phyloP scores from a whole-genome alignment of 306 rosid genomes.

The Quercus dentata region DNA sequence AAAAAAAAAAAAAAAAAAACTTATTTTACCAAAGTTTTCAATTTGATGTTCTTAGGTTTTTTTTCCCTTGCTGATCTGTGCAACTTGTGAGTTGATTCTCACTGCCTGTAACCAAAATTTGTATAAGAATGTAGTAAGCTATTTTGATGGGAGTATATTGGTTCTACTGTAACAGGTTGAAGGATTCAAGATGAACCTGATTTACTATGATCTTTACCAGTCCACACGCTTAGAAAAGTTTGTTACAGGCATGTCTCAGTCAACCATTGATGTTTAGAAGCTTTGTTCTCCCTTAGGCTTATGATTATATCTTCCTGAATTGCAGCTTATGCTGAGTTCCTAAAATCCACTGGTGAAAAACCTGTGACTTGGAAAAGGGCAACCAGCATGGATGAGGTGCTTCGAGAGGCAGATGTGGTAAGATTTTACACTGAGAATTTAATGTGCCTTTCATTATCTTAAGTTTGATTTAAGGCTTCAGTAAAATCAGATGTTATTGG shows the following conservation, averaged over 20 bases:
- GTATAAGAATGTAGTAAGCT: not conserved
- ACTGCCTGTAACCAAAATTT: not conserved
- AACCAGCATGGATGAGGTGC: constrained; percentile 89
- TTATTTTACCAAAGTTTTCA: not conserved
- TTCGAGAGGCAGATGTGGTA: constrained; percentile 90
- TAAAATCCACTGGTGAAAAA: constrained; percentile 79
- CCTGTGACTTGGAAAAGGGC: constrained; percentile 99
- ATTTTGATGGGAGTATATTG: not conserved
- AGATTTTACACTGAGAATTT: constrained; percentile 14
- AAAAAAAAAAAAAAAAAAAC: too few relatives aligned
- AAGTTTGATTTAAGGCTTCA: constrained; percentile 4
- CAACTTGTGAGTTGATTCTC: constrained; percentile 1
- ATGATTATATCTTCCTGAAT: constrained; percentile 11
- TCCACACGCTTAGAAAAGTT: constrained; percentile 90
- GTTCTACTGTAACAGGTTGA: constrained; percentile 60
- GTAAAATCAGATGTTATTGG: constrained; percentile 13
- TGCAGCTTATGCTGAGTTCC: constrained; percentile 86
- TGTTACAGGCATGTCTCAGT: constrained; percentile 74
- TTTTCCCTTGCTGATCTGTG: not conserved
- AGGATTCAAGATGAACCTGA: constrained; percentile 99
- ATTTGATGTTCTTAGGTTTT: not conserved
- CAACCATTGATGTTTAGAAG: not conserved
- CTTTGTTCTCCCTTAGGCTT: constrained; percentile 17
- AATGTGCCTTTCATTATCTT: not conserved
- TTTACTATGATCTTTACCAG: constrained; percentile 94